phyloP scores from a whole-genome alignment of 306 rosid species.

The Prunus persica region Prunus_persica_NCBIv2 NC_034009.1:38949501-38950000 shows the following conservation, averaged over 20 bases:
- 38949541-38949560: background rate
- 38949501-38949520: background rate
- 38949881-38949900: background rate
- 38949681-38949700: constrained; percentile 1
- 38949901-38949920: background rate
- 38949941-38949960: background rate
- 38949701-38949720: constrained; percentile 1
- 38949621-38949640: background rate
- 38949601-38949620: background rate
- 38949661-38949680: background rate
- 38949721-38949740: background rate
- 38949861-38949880: background rate
- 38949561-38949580: background rate
- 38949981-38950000: background rate
- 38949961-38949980: background rate
- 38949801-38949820: background rate
- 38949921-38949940: background rate
- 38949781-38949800: background rate
- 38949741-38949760: background rate
- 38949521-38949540: background rate
- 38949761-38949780: constrained; percentile 4
- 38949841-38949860: background rate
- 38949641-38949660: background rate
- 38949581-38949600: background rate
- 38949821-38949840: background rate